Percentiles rank a stretch among this genome's conserved stretches.
phyloP scores from a whole-genome alignment of 2,329 filamentous ascomycete genomes.

The Cladosporium sp. region DNA sequence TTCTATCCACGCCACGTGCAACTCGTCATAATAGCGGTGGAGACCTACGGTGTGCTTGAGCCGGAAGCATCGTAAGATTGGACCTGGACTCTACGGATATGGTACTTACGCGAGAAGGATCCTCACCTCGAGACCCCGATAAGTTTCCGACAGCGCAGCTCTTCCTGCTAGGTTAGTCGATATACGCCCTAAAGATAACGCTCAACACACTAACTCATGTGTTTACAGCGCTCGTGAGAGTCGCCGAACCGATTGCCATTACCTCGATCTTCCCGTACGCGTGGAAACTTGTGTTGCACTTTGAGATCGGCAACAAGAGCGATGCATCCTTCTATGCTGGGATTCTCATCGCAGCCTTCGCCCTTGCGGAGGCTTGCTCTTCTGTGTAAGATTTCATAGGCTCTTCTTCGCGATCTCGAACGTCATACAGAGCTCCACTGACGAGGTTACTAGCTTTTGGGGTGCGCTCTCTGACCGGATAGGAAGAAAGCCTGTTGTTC shows the following conservation, averaged over 20 bases:
- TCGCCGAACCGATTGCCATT: conserved; percentile 89
- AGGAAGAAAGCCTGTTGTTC: conserved; percentile 80
- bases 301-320: conserved; percentile 68
- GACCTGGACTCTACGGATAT: conserved; percentile 39
- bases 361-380: conserved; percentile 70
- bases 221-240: conserved; percentile 76
- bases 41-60: conserved; percentile 21
- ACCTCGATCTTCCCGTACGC: conserved; percentile 94
- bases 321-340: conserved; percentile 88
- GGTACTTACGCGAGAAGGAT: conserved; percentile 62
- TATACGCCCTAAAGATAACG: background rate
- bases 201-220: background rate
- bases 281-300: conserved; percentile 78
- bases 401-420: background rate
- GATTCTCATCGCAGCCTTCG: conserved; percentile 82
- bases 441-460: conserved; percentile 60
- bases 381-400: background rate
- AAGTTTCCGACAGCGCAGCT: conserved; percentile 81
- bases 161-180: conserved; percentile 73
- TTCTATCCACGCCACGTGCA: background rate
- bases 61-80: conserved; percentile 28
- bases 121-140: conserved; percentile 61
- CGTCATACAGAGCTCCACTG: background rate
- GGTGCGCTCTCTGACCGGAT: conserved; percentile 78
- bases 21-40: conserved; percentile 1